phyloP scores from a whole-genome alignment of 768 basidiomycete genomes.

The Collybia nuda region DNA sequence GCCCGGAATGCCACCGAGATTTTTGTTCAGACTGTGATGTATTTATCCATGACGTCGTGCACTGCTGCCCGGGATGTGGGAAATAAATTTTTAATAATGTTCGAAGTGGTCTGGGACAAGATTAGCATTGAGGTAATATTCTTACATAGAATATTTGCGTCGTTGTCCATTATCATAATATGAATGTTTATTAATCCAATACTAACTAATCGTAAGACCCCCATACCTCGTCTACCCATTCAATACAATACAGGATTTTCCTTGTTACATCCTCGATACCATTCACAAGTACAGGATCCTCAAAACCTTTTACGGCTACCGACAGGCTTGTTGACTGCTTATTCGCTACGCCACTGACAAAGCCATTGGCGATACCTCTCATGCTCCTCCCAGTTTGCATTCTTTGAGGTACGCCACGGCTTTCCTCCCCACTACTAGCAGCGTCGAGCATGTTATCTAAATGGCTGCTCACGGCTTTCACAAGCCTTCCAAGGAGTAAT shows the following conservation, averaged over 20 bases:
- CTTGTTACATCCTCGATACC: constrained; percentile 40
- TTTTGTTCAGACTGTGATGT: constrained; percentile 97
- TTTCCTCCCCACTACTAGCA: not conserved
- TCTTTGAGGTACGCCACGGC: constrained; percentile 22
- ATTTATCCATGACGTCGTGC: constrained; percentile 93
- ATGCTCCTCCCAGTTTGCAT: constrained; percentile 34
- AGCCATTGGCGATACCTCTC: constrained; percentile 3
- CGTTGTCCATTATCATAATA: not conserved
- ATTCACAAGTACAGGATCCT: constrained; percentile 53
- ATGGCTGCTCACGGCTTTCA: constrained; percentile 34
- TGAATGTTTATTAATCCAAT: constrained; percentile 20
- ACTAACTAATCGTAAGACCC: constrained; percentile 3
- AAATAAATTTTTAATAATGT: constrained; percentile 23
- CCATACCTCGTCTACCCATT: constrained; percentile 62
- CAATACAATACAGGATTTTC: constrained; percentile 39
- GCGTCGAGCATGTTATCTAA: constrained; percentile 2
- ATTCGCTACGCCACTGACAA: not conserved
- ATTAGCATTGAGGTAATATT: constrained; percentile 1
- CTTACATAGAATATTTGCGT: not conserved
- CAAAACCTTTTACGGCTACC: constrained; percentile 59
- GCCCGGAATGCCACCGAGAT: constrained; percentile 80
- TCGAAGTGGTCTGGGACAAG: not conserved
- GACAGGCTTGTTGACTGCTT: constrained; percentile 1
- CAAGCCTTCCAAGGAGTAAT: constrained; percentile 59
- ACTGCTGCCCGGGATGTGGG: constrained; percentile 90